Evolutionary conservation across 75 land plant species (phyloP).

Genomic region (Picea glauca): DNA sequence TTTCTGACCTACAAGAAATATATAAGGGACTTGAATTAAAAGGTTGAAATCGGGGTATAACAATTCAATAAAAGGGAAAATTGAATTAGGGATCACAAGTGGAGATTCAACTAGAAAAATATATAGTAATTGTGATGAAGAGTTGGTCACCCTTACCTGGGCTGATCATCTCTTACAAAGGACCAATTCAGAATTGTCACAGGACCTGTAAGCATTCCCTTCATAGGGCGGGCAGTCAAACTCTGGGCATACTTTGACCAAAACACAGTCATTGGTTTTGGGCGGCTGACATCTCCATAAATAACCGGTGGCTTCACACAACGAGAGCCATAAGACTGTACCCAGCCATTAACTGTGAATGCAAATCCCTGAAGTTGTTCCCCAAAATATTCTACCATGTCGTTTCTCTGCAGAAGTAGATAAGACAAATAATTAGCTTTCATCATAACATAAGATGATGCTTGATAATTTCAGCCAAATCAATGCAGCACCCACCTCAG

Average conservation of each 20-base stretch:
- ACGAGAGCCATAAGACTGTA: slow-evolving; percentile 92
- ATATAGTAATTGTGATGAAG: not conserved
- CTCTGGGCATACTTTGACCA: slow-evolving; percentile 83
- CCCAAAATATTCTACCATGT: slow-evolving; percentile 86
- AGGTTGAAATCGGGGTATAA: not conserved
- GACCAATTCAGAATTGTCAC: slow-evolving; percentile 94
- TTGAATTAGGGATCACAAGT: not conserved
- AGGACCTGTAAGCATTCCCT: slow-evolving; percentile 97
- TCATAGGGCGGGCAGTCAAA: slow-evolving; percentile 84
- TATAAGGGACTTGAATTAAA: not conserved
- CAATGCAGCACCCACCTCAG: slow-evolving; percentile 32
- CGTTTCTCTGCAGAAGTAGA: slow-evolving; percentile 50
- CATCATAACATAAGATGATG: not conserved
- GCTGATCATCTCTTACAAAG: slow-evolving; percentile 85
- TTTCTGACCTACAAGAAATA: slow-evolving; percentile 27
- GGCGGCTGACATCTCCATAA: slow-evolving; percentile 94
- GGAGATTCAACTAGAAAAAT: too few species aligned
- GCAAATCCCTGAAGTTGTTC: slow-evolving; percentile 84
- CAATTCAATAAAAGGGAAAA: not conserved
- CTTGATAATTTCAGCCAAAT: not conserved
- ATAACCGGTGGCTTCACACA: slow-evolving; percentile 93
- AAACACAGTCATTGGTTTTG: slow-evolving; percentile 87
- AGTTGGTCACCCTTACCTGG: slow-evolving; percentile 33
- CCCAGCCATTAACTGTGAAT: slow-evolving; percentile 89
- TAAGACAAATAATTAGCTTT: not conserved